Evolutionary conservation across 306 rosid species (phyloP).

Genomic region (Bauhinia variegata): DNA sequence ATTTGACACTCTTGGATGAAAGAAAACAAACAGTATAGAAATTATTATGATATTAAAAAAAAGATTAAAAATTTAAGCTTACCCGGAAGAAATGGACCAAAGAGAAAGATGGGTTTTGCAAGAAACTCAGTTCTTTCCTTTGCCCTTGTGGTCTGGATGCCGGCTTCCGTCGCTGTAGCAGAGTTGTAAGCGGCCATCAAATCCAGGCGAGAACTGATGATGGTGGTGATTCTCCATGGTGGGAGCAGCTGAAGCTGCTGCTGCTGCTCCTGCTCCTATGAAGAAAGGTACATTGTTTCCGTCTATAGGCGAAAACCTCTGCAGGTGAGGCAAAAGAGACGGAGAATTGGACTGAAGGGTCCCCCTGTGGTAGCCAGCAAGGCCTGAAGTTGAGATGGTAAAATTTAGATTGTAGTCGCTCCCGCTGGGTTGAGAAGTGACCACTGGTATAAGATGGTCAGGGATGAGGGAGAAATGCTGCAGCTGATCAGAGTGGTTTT

Average conservation of each 20-base stretch:
- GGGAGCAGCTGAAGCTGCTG: conserved; percentile 45
- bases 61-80: conserved; percentile 10
- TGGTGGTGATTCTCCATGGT: conserved; percentile 69
- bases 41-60: background rate
- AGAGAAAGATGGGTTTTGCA: conserved; percentile 24
- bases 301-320: conserved; percentile 77
- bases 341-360: conserved; percentile 99
- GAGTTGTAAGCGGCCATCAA: conserved; percentile 73
- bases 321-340: conserved; percentile 73
- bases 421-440: conserved; percentile 51
- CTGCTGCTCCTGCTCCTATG: conserved; percentile 52
- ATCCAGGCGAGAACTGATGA: conserved; percentile 68
- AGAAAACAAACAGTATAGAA: background rate
- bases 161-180: conserved; percentile 68
- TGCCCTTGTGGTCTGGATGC: conserved; percentile 79
- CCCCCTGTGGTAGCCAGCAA: conserved; percentile 93
- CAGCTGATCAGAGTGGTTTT: conserved; percentile 51
- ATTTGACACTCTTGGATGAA: background rate
- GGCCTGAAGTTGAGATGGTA: conserved; percentile 68
- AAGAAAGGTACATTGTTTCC: conserved; percentile 78
- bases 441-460: conserved; percentile 63
- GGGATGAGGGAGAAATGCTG: conserved; percentile 67
- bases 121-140: conserved; percentile 66
- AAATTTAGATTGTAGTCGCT: conserved; percentile 69
- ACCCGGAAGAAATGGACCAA: conserved; percentile 52